Conservation (phyloP, 148 eudicot species). For the Chenopodium album region DNA sequence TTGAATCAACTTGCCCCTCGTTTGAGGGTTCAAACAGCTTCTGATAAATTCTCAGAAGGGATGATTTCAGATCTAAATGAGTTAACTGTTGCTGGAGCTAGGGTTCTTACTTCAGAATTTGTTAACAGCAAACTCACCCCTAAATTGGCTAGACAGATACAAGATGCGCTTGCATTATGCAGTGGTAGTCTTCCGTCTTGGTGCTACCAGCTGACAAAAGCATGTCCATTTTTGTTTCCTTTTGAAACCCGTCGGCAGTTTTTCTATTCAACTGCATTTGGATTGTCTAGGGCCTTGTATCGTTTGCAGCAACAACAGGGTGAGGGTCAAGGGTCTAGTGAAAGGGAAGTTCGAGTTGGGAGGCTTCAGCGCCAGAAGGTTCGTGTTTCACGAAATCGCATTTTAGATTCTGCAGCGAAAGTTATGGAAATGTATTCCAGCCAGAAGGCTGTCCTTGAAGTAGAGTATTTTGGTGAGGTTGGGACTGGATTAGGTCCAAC, state of each 20-base stretch:
- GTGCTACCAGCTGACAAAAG: slow-evolving; percentile 95
- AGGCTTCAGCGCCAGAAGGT: slow-evolving; percentile 96
- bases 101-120: slow-evolving; percentile 73
- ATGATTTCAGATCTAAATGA: slow-evolving; percentile 56
- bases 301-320: slow-evolving; percentile 98
- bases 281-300: slow-evolving; percentile 84
- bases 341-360: slow-evolving; percentile 88
- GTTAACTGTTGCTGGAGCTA: slow-evolving; percentile 45
- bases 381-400: slow-evolving; percentile 90
- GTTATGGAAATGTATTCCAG: slow-evolving; percentile 99
- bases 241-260: slow-evolving; percentile 94
- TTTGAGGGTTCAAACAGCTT: slow-evolving; percentile 61
- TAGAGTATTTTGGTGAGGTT: slow-evolving; percentile 99
- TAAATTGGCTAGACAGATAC: slow-evolving; percentile 90
- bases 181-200: slow-evolving; percentile 98
- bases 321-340: slow-evolving; percentile 80
- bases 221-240: slow-evolving; percentile 96
- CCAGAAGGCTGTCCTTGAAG: slow-evolving; percentile 97
- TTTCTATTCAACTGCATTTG: slow-evolving; percentile 97
- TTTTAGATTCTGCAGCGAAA: slow-evolving; percentile 95
- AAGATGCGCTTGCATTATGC: slow-evolving; percentile 96
- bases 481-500: slow-evolving; percentile 99
- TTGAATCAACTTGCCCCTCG: slow-evolving; percentile 97
- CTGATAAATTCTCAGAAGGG: slow-evolving; percentile 75
- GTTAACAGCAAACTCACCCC: slow-evolving; percentile 90